A percentile compares a stretch with the other conserved stretches of the same genome.
phyloP scores from a whole-genome alignment of 352 stramenopile genomes.

The Phytophthora crassamura region DNA sequence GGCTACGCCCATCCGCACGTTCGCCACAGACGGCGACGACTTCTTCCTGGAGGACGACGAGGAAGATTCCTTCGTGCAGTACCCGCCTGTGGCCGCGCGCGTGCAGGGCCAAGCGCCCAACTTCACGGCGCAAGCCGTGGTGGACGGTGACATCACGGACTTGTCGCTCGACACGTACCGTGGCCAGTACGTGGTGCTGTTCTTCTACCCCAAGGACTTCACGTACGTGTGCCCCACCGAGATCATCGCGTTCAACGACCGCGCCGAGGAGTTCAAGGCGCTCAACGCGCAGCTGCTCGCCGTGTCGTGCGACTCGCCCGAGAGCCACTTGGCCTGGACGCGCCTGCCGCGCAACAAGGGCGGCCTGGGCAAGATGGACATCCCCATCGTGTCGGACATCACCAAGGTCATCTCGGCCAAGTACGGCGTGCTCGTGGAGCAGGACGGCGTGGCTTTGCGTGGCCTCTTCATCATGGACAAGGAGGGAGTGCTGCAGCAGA shows the following conservation, averaged over 20 bases:
- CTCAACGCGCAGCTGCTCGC: slow-evolving; percentile 91
- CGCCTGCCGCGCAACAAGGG: slow-evolving; percentile 90
- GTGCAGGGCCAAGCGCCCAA: slow-evolving; percentile 71
- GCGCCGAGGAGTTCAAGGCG: slow-evolving; percentile 80
- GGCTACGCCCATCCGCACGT: slow-evolving; percentile 34
- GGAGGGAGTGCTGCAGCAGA: slow-evolving; percentile 86
- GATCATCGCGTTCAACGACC: slow-evolving; percentile 92
- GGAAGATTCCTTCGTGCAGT: slow-evolving; percentile 84
- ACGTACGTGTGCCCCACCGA: slow-evolving; percentile 92
- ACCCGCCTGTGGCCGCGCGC: slow-evolving; percentile 60
- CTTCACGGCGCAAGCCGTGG: slow-evolving; percentile 80
- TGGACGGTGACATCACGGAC: slow-evolving; percentile 86
- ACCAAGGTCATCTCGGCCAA: slow-evolving; percentile 93
- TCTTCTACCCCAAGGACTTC: slow-evolving; percentile 94
- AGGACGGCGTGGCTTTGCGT: slow-evolving; percentile 86
- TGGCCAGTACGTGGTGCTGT: slow-evolving; percentile 91
- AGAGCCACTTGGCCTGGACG: slow-evolving; percentile 93
- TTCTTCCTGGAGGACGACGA: slow-evolving; percentile 76
- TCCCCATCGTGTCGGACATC: slow-evolving; percentile 93
- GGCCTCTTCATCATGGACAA: slow-evolving; percentile 95
- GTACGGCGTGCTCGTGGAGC: slow-evolving; percentile 91
- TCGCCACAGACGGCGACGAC: slow-evolving; percentile 61
- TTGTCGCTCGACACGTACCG: slow-evolving; percentile 85
- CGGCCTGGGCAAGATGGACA: slow-evolving; percentile 93
- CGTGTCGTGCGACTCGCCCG: slow-evolving; percentile 90